These are phyloP conservation scores for Mytilinidion resinicola DNA, from an alignment of 495 filamentous ascomycete species.

Conservation along the genomic window DNA sequence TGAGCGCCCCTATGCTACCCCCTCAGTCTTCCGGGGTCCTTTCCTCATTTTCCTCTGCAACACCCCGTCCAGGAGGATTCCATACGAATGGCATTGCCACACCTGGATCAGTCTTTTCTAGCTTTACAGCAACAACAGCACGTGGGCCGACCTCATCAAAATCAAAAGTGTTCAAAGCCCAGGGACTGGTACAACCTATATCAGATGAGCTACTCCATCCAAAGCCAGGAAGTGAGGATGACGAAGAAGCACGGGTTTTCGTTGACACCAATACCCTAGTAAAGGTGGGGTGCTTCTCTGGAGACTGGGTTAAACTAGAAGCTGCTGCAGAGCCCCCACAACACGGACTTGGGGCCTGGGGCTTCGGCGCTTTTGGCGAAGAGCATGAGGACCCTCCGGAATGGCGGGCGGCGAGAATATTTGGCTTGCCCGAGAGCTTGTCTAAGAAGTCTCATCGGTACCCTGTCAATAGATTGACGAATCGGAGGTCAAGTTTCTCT, in stretches of 20 bases:
- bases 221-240: conserved; percentile 73
- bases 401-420: conserved; percentile 79
- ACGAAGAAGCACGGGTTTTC: conserved; percentile 80
- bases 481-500: conserved; percentile 49
- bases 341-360: conserved; percentile 36
- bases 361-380: conserved; percentile 47
- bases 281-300: conserved; percentile 91
- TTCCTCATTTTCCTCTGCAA: conserved; percentile 64
- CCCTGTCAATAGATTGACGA: conserved; percentile 43
- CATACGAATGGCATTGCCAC: conserved; percentile 63
- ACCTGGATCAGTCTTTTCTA: conserved; percentile 79
- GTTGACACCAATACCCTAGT: conserved; percentile 77
- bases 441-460: conserved; percentile 45
- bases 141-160: conserved; percentile 50
- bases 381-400: conserved; percentile 47
- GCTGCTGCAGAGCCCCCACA: conserved; percentile 57
- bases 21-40: conserved; percentile 59
- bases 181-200: conserved; percentile 65
- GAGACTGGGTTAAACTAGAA: conserved; percentile 93
- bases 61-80: conserved; percentile 59
- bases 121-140: conserved; percentile 72
- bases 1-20: conserved; percentile 70
- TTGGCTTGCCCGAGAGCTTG: conserved; percentile 67
- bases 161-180: conserved; percentile 67
- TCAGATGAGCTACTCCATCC: conserved; percentile 77